Evolutionary conservation across 176 grass and related monocot genomes (phyloP).

Genomic region (Carex cristatella): DNA sequence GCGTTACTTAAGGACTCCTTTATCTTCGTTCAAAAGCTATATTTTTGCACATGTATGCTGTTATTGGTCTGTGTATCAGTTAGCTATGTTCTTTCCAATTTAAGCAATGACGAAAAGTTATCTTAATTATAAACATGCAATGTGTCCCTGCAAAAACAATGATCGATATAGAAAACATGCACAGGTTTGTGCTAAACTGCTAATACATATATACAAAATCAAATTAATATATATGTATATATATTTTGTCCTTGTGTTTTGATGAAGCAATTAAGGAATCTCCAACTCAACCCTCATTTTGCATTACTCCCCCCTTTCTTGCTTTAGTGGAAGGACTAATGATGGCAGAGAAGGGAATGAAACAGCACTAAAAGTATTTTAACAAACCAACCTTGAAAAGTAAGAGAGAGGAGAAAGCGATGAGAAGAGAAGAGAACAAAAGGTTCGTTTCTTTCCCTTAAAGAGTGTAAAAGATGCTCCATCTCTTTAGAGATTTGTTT

Average conservation of each 20-base stretch:
- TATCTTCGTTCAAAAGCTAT: constrained; percentile 10
- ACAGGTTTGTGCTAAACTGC: background rate
- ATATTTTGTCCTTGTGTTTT: background rate
- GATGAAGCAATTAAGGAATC: constrained; percentile 37
- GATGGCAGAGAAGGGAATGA: constrained; percentile 39
- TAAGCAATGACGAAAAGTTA: background rate
- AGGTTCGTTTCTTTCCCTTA: constrained; percentile 29
- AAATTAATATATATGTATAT: background rate
- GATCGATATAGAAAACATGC: background rate
- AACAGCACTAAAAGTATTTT: constrained; percentile 34
- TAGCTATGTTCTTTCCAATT: background rate
- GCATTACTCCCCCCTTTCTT: constrained; percentile 20
- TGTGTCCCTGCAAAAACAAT: background rate
- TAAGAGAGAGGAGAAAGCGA: constrained; percentile 16
- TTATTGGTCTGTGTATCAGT: background rate
- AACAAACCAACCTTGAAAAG: constrained; percentile 15
- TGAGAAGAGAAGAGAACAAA: constrained; percentile 12
- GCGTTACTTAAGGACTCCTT: background rate
- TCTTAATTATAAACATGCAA: background rate
- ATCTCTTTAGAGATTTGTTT: constrained; percentile 23
- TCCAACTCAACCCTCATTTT: constrained; percentile 17
- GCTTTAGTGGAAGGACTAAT: constrained; percentile 49
- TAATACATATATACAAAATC: background rate
- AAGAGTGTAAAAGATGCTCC: constrained; percentile 31
- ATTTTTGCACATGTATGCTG: background rate